A percentile compares a stretch with the other conserved stretches of the same genome.
Evolutionary conservation across 2,329 filamentous ascomycete species (phyloP).

Genomic region (Didymella keratinophila): DNA sequence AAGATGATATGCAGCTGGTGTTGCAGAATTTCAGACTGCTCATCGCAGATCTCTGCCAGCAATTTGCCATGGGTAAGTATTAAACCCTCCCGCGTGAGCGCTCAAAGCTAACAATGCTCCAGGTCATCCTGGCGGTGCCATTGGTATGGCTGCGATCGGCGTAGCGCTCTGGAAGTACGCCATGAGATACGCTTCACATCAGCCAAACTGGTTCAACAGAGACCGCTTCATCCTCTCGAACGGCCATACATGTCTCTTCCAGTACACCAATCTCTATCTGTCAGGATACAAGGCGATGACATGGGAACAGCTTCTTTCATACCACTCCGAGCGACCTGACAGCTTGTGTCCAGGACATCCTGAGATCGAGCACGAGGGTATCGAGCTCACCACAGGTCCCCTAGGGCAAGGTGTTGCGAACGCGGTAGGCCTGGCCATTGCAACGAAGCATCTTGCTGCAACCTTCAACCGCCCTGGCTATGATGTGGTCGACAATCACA

Average conservation of each 20-base stretch:
- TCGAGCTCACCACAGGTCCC: conserved; percentile 68
- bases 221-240: conserved; percentile 70
- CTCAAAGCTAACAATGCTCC: background rate
- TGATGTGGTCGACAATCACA: conserved; percentile 59
- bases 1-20: conserved; percentile 51
- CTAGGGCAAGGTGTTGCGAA: conserved; percentile 67
- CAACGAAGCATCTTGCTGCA: conserved; percentile 62
- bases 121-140: conserved; percentile 55
- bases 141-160: conserved; percentile 69
- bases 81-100: too few species aligned
- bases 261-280: conserved; percentile 63
- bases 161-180: conserved; percentile 68
- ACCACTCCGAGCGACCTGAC: conserved; percentile 58
- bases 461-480: conserved; percentile 60
- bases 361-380: conserved; percentile 65
- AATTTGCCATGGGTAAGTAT: conserved; percentile 68
- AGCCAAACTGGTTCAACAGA: conserved; percentile 65
- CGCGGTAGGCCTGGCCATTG: conserved; percentile 65
- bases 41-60: conserved; percentile 72
- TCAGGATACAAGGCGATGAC: conserved; percentile 64
- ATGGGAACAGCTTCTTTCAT: conserved; percentile 64
- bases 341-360: conserved; percentile 63
- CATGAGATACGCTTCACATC: conserved; percentile 66
- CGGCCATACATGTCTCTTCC: conserved; percentile 64
- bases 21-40: conserved; percentile 68